A percentile compares a stretch with the other conserved stretches of the same genome.
Conservation (phyloP, 345 rosid species). For the Corchorus capsularis region DNA sequence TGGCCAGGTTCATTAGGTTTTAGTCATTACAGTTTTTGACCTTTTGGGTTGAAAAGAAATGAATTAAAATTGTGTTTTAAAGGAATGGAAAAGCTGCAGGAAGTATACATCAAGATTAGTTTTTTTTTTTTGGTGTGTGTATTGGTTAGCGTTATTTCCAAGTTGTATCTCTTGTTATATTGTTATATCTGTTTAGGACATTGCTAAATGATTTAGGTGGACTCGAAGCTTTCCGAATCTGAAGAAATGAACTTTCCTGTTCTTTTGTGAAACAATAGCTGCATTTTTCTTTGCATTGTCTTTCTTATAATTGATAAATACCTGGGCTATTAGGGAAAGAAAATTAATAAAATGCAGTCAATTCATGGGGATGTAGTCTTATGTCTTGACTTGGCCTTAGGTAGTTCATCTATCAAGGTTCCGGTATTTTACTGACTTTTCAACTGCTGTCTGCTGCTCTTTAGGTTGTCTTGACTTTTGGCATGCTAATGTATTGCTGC, state of each 20-base stretch:
- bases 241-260: not conserved
- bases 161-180: constrained; percentile 7
- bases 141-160: not conserved
- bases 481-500: constrained; percentile 12
- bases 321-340: not conserved
- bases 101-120: not conserved
- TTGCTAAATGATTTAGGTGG: not conserved
- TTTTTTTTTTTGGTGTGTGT: not conserved
- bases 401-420: not conserved
- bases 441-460: not conserved
- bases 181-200: not conserved
- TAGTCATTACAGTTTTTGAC: not conserved
- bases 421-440: constrained; percentile 9
- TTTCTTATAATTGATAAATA: constrained; percentile 2
- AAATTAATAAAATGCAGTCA: not conserved
- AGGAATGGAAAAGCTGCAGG: not conserved
- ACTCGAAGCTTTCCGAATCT: not conserved
- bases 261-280: not conserved
- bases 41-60: not conserved
- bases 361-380: constrained; percentile 5
- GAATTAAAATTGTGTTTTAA: not conserved
- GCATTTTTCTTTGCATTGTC: not conserved
- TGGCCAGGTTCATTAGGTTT: not conserved
- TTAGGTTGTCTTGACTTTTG: constrained; percentile 13
- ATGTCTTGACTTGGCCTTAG: not conserved